phyloP scores from a whole-genome alignment of 169 alveolate species.

The Theileria sp. region DNA sequence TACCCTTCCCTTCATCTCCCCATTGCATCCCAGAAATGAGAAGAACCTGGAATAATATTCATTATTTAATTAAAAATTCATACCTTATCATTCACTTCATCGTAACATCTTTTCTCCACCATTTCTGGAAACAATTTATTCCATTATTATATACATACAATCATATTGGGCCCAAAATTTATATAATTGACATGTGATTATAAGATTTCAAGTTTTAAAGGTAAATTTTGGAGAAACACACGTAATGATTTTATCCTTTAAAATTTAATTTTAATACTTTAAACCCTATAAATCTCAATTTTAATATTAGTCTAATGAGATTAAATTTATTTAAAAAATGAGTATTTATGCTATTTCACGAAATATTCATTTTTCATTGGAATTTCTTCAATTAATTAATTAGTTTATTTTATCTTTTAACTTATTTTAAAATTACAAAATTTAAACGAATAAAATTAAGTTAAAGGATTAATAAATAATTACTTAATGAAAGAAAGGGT shows the following conservation, averaged over 20 bases:
- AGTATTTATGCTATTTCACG: not conserved
- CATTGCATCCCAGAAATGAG: constrained; percentile 90
- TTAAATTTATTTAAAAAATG: not conserved
- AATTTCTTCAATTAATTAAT: not conserved
- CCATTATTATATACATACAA: not conserved
- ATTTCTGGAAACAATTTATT: not conserved
- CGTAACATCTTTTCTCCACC: not conserved
- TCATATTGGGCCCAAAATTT: not conserved
- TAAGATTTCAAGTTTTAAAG: not conserved
- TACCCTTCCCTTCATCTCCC: constrained; percentile 98
- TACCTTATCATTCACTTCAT: not conserved
- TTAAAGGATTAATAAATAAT: not conserved
- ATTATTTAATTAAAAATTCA: not conserved
- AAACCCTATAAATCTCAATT: not conserved
- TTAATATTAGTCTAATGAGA: not conserved
- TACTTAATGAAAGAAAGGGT: not conserved
- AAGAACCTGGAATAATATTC: constrained; percentile 47
- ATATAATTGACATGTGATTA: not conserved
- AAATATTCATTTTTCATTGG: not conserved
- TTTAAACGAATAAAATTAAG: not conserved
- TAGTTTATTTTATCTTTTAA: not conserved
- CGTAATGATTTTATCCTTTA: not conserved
- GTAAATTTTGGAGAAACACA: too few species aligned
- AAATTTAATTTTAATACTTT: not conserved
- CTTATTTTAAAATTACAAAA: not conserved